These are phyloP conservation scores for Tricholoma saponaceum DNA, from an alignment of 768 basidiomycete genomes.

Conservation along the genomic window DNA sequence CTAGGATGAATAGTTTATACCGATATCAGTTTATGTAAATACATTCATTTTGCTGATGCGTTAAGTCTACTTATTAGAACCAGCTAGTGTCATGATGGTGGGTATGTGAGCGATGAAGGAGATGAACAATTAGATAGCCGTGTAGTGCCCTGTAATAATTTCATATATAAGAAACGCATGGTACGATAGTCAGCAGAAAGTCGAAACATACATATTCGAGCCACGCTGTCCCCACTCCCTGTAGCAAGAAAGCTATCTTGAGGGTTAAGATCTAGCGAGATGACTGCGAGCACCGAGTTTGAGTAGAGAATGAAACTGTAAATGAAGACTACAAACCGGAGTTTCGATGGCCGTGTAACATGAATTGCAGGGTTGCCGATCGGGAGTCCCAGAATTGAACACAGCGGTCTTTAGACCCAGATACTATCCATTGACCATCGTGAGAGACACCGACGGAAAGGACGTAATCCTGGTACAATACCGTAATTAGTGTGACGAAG, in stretches of 20 bases:
- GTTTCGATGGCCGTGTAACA: conserved; percentile 76
- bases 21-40: not conserved
- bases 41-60: not conserved
- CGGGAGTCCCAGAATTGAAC: conserved; percentile 92
- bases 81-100: not conserved
- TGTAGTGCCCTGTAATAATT: conserved; percentile 10
- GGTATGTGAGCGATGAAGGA: not conserved
- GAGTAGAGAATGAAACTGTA: not conserved
- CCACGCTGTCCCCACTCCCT: conserved; percentile 51
- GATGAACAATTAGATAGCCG: not conserved
- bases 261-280: conserved; percentile 46
- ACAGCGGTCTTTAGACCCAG: conserved; percentile 91
- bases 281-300: conserved; percentile 28
- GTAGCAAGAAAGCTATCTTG: conserved; percentile 44
- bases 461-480: conserved; percentile 47
- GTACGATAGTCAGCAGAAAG: not conserved
- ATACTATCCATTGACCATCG: conserved; percentile 92
- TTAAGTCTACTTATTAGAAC: not conserved
- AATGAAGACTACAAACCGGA: conserved; percentile 37
- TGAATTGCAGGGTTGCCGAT: conserved; percentile 76
- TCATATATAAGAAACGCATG: not conserved
- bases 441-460: conserved; percentile 69
- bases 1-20: not conserved
- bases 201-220: conserved; percentile 51
- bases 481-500: not conserved